Base-by-base conservation (phyloP, 139 green algal species). In the Axilococcus clingmanii region DNA sequence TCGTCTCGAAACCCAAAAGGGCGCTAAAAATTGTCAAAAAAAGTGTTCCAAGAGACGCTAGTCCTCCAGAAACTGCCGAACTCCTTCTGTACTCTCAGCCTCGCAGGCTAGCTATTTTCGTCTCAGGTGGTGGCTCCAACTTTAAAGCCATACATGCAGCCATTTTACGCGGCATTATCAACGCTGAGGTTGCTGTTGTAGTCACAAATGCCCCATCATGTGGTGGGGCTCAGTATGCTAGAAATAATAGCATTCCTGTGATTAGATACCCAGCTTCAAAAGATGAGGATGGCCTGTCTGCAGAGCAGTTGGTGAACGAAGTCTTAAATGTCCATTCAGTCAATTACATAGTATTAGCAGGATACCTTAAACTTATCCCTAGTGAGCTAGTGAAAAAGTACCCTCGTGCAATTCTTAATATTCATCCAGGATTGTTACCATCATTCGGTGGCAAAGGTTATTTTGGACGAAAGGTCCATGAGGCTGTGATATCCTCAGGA, bases 341-440 rank as follows among this genome's bases (percentile, higher is more conserved):
- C 9, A 78, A 95, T 23, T 86, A 66, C 42, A 77, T 98, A 0
- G 29, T 94, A 1, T 76, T 98, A 9, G 91, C 91, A n/a, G 91
- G 91, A 16, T 98, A 93, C 64, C 58, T 97, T 3, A 96, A 94
- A 79, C 79, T 97, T 17, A 77, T 98, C 7, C 90, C 90, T 4
- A 14, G 34, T 1, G 55, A 76, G 32, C 48, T 97, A 44, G 84
- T 95, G 36, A 36, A 47, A 16, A 71, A 68, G 20, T 98, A 77
- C 58, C 68, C 67, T 11, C 50, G 69, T 4, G 54, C 48, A 33
- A 98, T 98, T 65, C 76, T 99, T 30, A 99, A 99, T 79, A 97
- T 99, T 59, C 93, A 99, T 66, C 93, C 93, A 2, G 90, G 75
- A 4, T 79, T 99, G 54, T 78, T 99, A 51, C 93, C 93, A 6